phyloP scores from a whole-genome alignment of 2,329 filamentous ascomycete genomes.

The Calonectria fujianensis region DNA sequence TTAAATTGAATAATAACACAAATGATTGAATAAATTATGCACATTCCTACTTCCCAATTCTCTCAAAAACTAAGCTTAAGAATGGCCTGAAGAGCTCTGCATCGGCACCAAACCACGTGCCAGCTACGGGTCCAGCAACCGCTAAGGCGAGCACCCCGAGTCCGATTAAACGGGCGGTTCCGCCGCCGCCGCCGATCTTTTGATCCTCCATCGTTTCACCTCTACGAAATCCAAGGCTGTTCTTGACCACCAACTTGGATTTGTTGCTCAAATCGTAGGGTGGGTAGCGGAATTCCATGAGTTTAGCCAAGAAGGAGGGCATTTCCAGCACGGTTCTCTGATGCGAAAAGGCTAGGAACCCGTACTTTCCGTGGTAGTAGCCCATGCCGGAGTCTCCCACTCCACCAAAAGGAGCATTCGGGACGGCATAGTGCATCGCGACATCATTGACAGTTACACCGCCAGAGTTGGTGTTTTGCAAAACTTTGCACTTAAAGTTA shows the following conservation, averaged over 20 bases:
- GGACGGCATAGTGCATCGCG: slow-evolving; percentile 61
- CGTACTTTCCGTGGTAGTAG: slow-evolving; percentile 65
- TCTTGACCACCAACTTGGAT: not conserved
- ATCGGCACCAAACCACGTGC: not conserved
- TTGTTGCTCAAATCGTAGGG: slow-evolving; percentile 15
- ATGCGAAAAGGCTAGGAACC: slow-evolving; percentile 62
- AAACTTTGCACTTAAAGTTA: not conserved
- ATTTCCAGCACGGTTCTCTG: slow-evolving; percentile 54
- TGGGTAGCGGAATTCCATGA: slow-evolving; percentile 4
- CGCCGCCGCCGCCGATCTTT: not conserved
- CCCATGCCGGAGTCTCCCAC: slow-evolving; percentile 67
- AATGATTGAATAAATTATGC: not conserved
- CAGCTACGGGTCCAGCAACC: not conserved
- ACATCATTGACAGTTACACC: slow-evolving; percentile 68
- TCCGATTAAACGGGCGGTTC: not conserved
- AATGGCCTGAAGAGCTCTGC: not conserved
- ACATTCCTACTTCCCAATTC: not conserved
- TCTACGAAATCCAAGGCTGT: not conserved
- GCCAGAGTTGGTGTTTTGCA: slow-evolving; percentile 59
- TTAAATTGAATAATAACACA: not conserved
- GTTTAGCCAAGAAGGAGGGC: slow-evolving; percentile 53
- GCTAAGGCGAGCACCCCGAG: not conserved
- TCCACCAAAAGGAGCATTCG: slow-evolving; percentile 67
- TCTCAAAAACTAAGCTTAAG: not conserved
- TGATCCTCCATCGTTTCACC: slow-evolving; percentile 14